phyloP scores from a whole-genome alignment of 331 rosid species.

The Spiraea crenata region DNA sequence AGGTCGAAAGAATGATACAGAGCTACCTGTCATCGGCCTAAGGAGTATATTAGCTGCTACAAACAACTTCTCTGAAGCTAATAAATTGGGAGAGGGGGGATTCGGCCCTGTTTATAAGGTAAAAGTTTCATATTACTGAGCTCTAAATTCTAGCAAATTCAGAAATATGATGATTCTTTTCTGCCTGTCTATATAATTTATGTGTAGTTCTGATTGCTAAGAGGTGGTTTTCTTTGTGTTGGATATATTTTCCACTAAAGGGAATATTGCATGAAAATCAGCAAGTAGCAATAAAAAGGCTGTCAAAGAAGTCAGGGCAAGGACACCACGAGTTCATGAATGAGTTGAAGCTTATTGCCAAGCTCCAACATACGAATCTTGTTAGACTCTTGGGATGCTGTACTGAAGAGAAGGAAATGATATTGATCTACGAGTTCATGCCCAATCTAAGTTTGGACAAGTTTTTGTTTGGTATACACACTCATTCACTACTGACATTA shows the following conservation, averaged over 20 bases:
- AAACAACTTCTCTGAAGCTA: slow-evolving; percentile 31
- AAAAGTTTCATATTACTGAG: neutral
- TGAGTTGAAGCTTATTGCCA: slow-evolving; percentile 21
- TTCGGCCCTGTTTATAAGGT: slow-evolving; percentile 31
- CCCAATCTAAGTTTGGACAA: slow-evolving; percentile 25
- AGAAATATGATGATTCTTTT: neutral
- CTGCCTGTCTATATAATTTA: neutral
- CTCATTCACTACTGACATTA: neutral
- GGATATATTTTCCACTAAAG: slow-evolving; percentile 4
- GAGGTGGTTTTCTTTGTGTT: neutral
- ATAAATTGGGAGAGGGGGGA: slow-evolving; percentile 31
- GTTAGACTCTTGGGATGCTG: slow-evolving; percentile 28
- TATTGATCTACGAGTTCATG: slow-evolving; percentile 21
- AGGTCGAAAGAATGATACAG: neutral
- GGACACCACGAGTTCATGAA: slow-evolving; percentile 26
- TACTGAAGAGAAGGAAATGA: slow-evolving; percentile 19
- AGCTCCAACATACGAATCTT: slow-evolving; percentile 26
- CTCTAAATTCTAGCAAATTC: neutral
- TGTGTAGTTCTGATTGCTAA: neutral
- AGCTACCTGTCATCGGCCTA: slow-evolving; percentile 13
- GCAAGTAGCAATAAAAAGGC: slow-evolving; percentile 16
- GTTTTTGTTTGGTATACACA: slow-evolving; percentile 6
- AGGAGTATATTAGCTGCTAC: slow-evolving; percentile 16
- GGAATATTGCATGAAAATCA: slow-evolving; percentile 16
- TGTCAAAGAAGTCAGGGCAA: slow-evolving; percentile 14